Base-by-base conservation (phyloP, 129 eudicot species). In the Saussurea involucrata region DNA sequence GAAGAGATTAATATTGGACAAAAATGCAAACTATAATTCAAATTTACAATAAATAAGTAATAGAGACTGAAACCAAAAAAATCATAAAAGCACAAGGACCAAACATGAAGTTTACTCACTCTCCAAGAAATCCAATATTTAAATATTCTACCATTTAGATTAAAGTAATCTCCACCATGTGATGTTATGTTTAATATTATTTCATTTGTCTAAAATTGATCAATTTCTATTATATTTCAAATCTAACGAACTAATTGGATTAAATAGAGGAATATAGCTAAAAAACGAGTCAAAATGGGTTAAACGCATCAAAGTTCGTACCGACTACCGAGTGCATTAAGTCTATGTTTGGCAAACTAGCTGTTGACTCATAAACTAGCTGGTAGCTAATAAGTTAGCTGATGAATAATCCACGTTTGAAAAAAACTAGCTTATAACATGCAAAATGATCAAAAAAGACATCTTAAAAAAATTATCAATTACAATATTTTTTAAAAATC, bases 81-180 rank as follows among this genome's bases (percentile, higher is more conserved):
- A 6, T 49, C 46, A 53, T n/a, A 53, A 53, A 17, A 53, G 7
- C 8, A 53, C 22, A n/a, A n/a, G 61, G 61, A 53, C 22, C 61
- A 53, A 17, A 44, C 15, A 53, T 5, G 7, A 53, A 53, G 22
- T 53, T 53, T 53, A 49, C 18, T 49, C 44, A 36, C 44, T 36
- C 6, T 10, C 13, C 49, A 73, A 73, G 22, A 32, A 31, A 42
- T 49, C 20, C 18, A 49, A 17, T 63, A 36, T 55, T 33, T 28
- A 25, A 71, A 9, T 24, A 5, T 63, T 42, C 22, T 27, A 21
- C 17, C 70, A 37, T 69, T 4, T 27, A 17, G 22, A 53, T 68
- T 60, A 25, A 24, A 69, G 33, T 55, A 34, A 49, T 28, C 15
- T 44, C 33, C n/a, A 49, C 31, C 72, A 49, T 76, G 73, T 76